Percentiles rank a stretch among this genome's conserved stretches.
Evolutionary conservation across 1,284 basidiomycete species (phyloP).

Genomic region (Microbotryum scabiosae): DNA sequence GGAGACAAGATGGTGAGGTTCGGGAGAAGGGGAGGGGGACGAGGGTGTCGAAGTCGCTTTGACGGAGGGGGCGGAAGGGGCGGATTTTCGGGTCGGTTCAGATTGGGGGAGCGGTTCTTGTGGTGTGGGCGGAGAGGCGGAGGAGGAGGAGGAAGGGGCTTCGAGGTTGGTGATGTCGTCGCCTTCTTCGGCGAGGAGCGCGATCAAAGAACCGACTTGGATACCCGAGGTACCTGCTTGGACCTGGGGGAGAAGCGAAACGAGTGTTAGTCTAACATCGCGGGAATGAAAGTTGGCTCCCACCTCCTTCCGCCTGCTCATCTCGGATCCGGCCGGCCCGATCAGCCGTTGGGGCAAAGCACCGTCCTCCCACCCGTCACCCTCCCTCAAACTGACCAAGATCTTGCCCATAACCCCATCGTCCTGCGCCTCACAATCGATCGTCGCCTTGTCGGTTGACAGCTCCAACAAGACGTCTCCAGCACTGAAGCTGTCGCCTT

Average conservation of each 20-base stretch:
- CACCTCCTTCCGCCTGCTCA: too few species aligned
- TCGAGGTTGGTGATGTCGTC: constrained; percentile 41
- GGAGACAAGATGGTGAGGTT: constrained; percentile 14
- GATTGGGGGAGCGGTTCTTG: not conserved
- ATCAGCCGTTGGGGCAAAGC: not conserved
- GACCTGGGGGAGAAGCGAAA: too few species aligned
- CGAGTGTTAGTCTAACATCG: too few species aligned
- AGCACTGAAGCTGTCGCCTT: constrained; percentile 39
- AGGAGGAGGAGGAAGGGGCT: constrained; percentile 22
- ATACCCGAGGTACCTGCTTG: constrained; percentile 38
- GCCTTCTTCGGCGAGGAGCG: constrained; percentile 43
- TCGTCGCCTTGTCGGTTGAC: constrained; percentile 38
- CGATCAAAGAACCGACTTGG: constrained; percentile 40
- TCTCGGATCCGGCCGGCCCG: too few species aligned
- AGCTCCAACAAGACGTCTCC: constrained; percentile 39
- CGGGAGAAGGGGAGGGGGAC: not conserved
- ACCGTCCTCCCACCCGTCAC: too few species aligned
- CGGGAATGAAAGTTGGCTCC: too few species aligned
- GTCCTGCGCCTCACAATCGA: constrained; percentile 44
- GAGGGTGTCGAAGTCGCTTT: not conserved
- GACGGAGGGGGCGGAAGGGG: constrained; percentile 25
- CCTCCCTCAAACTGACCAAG: constrained; percentile 19
- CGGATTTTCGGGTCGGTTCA: constrained; percentile 22
- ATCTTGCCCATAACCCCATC: constrained; percentile 44
- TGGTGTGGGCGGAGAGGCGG: constrained; percentile 4